Base-by-base conservation (phyloP, 352 stramenopile genomes). In the Pythium aphanidermatum region DNA sequence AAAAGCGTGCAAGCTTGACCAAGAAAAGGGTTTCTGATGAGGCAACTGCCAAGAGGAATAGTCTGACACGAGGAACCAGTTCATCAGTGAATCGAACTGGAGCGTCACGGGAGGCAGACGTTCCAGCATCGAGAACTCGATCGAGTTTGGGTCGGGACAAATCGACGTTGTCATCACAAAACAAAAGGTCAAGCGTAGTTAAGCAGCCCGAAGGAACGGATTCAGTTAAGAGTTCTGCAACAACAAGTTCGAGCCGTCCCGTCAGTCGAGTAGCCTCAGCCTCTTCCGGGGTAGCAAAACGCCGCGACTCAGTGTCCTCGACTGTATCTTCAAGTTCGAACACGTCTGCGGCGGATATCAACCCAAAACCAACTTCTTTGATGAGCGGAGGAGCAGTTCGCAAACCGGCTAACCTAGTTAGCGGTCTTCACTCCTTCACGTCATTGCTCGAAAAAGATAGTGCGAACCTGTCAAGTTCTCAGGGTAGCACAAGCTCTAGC, bases 371-470 rank as follows among this genome's bases (percentile, higher is more conserved):
- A 30, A 23, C 24, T 26, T 51, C 47, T 20, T 23, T 25, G 5
- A 24, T 51, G 27, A 34, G 32, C 12, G 46, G 41, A 40, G 54
- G 46, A 3, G 49, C 45, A 4, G 42, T 47, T 24, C 70, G 70
- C 20, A 80, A 63, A 19, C 71, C 70, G 13, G 24, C 65, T 2
- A 90, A 93, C 51, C 63, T 91, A 2, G 63, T 89, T 4, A 87
- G 70, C 37, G 76, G 70, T 7, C 29, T 93, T 20, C 78, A 91
- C 30, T 91, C 78, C 10, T 79, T 91, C 43, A 78, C 71, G 7
- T 63, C 70, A n/a, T 48, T 93, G 21, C 38, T 89, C 16, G 74
- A 83, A 3, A 86, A 82, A 27, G 64, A 82, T 19, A 58, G 51
- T 1, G 39, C 21, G 5, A 68, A 51, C 17, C 28, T 51, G 10